Evolutionary conservation across 1,284 basidiomycete genomes (phyloP), one percentile per base, ranked within the genome.

Genomic region (Ustilago sp.): DNA sequence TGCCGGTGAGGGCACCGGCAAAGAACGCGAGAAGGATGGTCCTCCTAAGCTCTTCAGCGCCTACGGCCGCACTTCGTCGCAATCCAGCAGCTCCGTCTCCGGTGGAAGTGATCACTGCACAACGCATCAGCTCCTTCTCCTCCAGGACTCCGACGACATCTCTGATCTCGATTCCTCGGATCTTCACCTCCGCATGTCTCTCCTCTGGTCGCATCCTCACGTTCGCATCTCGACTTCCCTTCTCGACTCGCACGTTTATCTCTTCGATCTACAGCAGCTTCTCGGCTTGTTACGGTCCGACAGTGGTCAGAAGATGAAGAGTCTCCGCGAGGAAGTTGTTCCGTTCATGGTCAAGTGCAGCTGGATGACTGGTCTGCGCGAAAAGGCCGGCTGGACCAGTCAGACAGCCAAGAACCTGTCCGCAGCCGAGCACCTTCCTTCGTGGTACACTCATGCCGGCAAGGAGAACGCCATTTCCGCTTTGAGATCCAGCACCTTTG

Each of bases 21-120:
- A 81, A 60, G 83, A 85, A 54, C 78, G 83, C 19, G 83, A 85
- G 57, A 84, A 82, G 53, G 83, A 85, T 38, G 78, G 65, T 50
- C 83, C 83, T 5, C 72, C 82, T 19, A 80, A 82, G 51, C 68
- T 83, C 28, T 80, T 84, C 58, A 72, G 74, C 19, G 77, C 74
- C 11, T 83, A 81, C 54, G 66, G 75, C 7, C 77, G 69, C 38
- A 41, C 57, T 15, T 35, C 63, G 2, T 34, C 54, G 35, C 65
- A 59, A 15, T 65, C 68, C 39, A 70, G 62, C 62, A 74, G 61
- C 55, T 74, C 62, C 19, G 63, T 55, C 15, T 53, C 53, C 9
- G 47, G 47, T 28, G 38, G 54, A n/a, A 38, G 34, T 19, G 62
- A 73, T 12, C 60, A 68, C n/a, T 61, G 75, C 55, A 59, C 69